A percentile compares a stretch with the other conserved stretches of the same genome.
Evolutionary conservation across 495 filamentous ascomycete species (phyloP).

Genomic region (Talaromyces nanjingensis): DNA sequence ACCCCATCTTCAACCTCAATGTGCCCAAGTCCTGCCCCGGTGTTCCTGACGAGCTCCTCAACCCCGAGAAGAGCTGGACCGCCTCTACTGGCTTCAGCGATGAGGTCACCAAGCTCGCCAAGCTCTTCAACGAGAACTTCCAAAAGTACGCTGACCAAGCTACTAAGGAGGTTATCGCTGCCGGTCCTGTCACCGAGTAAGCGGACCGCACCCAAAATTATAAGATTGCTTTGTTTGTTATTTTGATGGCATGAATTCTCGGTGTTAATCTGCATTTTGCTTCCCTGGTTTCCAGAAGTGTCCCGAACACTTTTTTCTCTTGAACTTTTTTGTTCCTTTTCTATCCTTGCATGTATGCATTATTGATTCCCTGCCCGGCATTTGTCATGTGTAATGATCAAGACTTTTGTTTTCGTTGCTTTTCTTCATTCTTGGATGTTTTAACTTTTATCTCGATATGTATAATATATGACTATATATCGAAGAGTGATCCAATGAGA

Average conservation of each 20-base stretch:
- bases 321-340: slow-evolving; percentile 4
- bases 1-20: slow-evolving; percentile 92
- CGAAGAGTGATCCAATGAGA: neutral
- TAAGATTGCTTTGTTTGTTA: slow-evolving; percentile 21
- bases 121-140: slow-evolving; percentile 92
- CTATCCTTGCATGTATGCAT: slow-evolving; percentile 1
- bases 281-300: slow-evolving; percentile 7
- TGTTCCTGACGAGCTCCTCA: slow-evolving; percentile 86
- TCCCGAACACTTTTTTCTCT: slow-evolving; percentile 10
- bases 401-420: neutral
- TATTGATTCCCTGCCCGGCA: slow-evolving; percentile 9
- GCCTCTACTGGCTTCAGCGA: slow-evolving; percentile 67
- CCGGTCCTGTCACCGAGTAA: slow-evolving; percentile 22
- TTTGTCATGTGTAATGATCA: slow-evolving; percentile 8
- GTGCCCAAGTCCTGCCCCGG: slow-evolving; percentile 81
- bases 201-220: slow-evolving; percentile 20
- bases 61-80: slow-evolving; percentile 90
- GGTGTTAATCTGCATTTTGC: slow-evolving; percentile 13
- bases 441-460: neutral
- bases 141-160: slow-evolving; percentile 87
- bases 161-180: slow-evolving; percentile 60
- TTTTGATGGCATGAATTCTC: slow-evolving; percentile 6
- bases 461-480: neutral
- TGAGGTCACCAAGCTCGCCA: slow-evolving; percentile 83
- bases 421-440: neutral